Conservation (phyloP, 2,329 filamentous ascomycete genomes). For the Scedosporium boydii region DNA sequence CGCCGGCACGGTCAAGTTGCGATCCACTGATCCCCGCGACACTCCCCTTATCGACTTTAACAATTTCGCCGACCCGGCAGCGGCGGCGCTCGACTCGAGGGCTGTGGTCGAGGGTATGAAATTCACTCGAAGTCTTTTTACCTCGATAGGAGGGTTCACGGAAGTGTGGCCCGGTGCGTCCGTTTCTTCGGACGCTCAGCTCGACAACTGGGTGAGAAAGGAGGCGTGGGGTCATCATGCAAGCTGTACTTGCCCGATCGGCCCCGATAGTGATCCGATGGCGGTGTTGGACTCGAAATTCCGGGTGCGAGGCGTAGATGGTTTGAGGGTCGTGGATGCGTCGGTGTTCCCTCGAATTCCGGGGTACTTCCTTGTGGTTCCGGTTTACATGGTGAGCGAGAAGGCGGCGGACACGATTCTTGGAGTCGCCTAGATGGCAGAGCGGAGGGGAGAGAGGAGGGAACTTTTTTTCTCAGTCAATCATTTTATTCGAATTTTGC, state of each 20-base stretch:
- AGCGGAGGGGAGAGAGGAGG: neutral
- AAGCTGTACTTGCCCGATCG: constrained; percentile 45
- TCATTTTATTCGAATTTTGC: neutral
- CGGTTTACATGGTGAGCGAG: constrained; percentile 46
- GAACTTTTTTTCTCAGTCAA: neutral
- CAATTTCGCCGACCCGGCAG: constrained; percentile 32
- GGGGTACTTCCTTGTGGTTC: constrained; percentile 38
- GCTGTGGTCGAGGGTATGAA: constrained; percentile 35
- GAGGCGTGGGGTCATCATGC: constrained; percentile 49
- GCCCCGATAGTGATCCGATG: constrained; percentile 38
- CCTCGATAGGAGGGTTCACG: constrained; percentile 10
- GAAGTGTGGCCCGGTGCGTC: constrained; percentile 23
- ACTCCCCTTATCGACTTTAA: constrained; percentile 41
- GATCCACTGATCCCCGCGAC: constrained; percentile 41
- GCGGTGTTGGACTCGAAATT: constrained; percentile 47
- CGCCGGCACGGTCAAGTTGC: constrained; percentile 38
- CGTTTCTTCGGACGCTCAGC: constrained; percentile 27
- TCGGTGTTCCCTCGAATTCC: constrained; percentile 39
- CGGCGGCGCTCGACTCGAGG: constrained; percentile 29
- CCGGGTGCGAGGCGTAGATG: constrained; percentile 40
- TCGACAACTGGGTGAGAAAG: constrained; percentile 36
- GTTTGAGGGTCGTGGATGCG: constrained; percentile 49
- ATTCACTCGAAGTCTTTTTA: constrained; percentile 26
- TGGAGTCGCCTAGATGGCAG: neutral
- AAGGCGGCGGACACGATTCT: constrained; percentile 32